These are phyloP conservation scores for Wickerhamiella parazyma DNA, from an alignment of 805 yeast genomes.

Conservation along the genomic window DNA sequence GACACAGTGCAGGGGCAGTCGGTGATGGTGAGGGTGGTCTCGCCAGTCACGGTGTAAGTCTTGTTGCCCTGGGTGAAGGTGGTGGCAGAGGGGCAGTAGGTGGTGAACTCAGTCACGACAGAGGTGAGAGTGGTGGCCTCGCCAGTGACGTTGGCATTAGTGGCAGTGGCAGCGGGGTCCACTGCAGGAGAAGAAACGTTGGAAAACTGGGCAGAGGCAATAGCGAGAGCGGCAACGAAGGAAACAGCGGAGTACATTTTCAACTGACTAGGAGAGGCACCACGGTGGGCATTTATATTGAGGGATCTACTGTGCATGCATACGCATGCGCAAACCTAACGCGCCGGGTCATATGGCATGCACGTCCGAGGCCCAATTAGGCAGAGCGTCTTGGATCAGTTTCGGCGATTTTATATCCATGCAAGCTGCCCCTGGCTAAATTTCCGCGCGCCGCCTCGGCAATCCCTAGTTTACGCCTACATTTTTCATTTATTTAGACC, in stretches of 20 bases:
- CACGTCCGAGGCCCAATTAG: too few relatives aligned
- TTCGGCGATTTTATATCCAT: too few relatives aligned
- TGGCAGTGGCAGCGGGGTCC: slow-evolving; percentile 18
- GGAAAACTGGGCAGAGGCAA: slow-evolving; percentile 7
- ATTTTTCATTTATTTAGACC: not conserved
- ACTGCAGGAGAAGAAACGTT: not conserved
- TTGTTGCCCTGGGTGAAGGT: slow-evolving; percentile 37
- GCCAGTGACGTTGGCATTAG: slow-evolving; percentile 11
- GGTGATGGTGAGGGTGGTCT: slow-evolving; percentile 76
- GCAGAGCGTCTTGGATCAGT: too few relatives aligned
- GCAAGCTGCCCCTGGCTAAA: too few relatives aligned
- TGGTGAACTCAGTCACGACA: slow-evolving; percentile 36
- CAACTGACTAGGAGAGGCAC: not conserved
- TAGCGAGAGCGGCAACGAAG: slow-evolving; percentile 5
- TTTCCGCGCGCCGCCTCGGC: too few relatives aligned
- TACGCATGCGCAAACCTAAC: not conserved
- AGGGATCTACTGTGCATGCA: not conserved
- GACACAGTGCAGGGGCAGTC: slow-evolving; percentile 69
- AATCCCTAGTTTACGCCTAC: too few relatives aligned
- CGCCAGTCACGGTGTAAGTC: slow-evolving; percentile 38
- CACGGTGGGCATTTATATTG: not conserved
- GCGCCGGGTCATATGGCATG: too few relatives aligned
- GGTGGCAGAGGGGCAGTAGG: slow-evolving; percentile 68
- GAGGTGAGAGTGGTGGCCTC: slow-evolving; percentile 11
- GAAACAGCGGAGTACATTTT: slow-evolving; percentile 6